Base-by-base conservation (phyloP, 164 flowering plant species). In the Saururus chinensis region DNA sequence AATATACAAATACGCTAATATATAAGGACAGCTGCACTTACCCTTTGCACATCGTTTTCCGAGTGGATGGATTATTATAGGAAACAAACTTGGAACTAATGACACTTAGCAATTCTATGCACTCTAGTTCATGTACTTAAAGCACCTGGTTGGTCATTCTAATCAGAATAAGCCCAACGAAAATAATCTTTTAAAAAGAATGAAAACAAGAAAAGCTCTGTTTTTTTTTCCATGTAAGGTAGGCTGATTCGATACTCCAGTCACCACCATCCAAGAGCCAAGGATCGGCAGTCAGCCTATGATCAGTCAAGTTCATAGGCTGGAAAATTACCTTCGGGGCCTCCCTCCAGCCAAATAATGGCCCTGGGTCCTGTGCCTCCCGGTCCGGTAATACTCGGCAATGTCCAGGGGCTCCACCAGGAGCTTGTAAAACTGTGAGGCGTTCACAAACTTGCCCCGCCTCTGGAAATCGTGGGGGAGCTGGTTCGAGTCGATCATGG, bases 341-440 rank as follows among this genome's bases (percentile, higher is more conserved):
- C 96, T 72, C 3, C 92, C 92, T 59, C 77, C 49, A 55, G 48
- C 61, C 48, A 80, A 17, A 66, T 89, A 89, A 63, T 89, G 96
- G 2, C 90, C 92, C 35, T 74, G 73, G 23, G 12, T 62, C 12
- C 45, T 61, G 67, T 83, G 84, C 75, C 8, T 68, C 6, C 78
- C 71, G 2, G 41, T 67, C 19, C 80, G 62, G 62, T 89, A 89
- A 41, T 83, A 86, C 48, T 86, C 85, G 4, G 96, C 93, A 23
- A 89, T 86, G 19, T 89, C 96, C 49, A 89, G 62, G 8, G 96
- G 96, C 77, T 89, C 96, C 1, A 83, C 91, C 4, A 84, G 84
- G 45, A 86, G 89, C 62, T 64, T 81, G 65, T 89, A 86, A 67
- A 69, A 82, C 4, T 80, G 85, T 9, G 92, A 70, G n/a, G 82